Evolutionary conservation across 1,284 basidiomycete species (phyloP).

Genomic region (Garcileccinum viscosum): DNA sequence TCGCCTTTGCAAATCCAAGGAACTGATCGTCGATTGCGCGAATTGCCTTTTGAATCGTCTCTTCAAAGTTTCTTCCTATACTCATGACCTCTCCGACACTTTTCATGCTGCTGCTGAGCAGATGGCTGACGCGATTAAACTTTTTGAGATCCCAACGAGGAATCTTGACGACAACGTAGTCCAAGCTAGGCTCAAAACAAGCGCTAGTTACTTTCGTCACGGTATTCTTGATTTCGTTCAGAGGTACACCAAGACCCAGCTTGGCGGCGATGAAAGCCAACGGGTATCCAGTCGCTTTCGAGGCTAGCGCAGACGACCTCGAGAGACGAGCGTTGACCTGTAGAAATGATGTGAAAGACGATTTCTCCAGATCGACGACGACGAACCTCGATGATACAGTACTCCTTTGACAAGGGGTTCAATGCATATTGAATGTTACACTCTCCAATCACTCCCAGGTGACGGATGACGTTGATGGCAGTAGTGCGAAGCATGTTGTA

Average conservation of each 20-base stretch:
- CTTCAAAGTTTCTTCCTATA: conserved; percentile 97
- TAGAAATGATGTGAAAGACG: conserved; percentile 7
- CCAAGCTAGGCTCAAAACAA: conserved; percentile 97
- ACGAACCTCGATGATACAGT: conserved; percentile 94
- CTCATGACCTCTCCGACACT: conserved; percentile 99
- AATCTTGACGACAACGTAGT: conserved; percentile 98
- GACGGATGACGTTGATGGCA: conserved; percentile 97
- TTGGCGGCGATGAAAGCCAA: conserved; percentile 99
- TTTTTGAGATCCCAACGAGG: conserved; percentile 99
- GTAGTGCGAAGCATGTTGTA: conserved; percentile 99
- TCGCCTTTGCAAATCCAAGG: conserved; percentile 87
- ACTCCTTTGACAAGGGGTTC: conserved; percentile 93
- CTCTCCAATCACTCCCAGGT: conserved; percentile 96
- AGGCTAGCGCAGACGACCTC: conserved; percentile 95
- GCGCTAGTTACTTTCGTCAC: conserved; percentile 96
- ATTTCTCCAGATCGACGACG: not conserved
- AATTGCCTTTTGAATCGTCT: conserved; percentile 98
- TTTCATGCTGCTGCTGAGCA: conserved; percentile 96
- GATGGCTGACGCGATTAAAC: conserved; percentile 89
- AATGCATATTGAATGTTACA: conserved; percentile 99
- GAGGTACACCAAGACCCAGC: conserved; percentile 93
- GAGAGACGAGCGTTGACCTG: conserved; percentile 99
- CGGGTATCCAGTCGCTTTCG: conserved; percentile 98
- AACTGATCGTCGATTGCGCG: conserved; percentile 96
- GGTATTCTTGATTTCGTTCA: conserved; percentile 97